Evolutionary conservation across 1,284 basidiomycete species (phyloP), one percentile per base, ranked within the genome.

Genomic region (Ustilago sp.): DNA sequence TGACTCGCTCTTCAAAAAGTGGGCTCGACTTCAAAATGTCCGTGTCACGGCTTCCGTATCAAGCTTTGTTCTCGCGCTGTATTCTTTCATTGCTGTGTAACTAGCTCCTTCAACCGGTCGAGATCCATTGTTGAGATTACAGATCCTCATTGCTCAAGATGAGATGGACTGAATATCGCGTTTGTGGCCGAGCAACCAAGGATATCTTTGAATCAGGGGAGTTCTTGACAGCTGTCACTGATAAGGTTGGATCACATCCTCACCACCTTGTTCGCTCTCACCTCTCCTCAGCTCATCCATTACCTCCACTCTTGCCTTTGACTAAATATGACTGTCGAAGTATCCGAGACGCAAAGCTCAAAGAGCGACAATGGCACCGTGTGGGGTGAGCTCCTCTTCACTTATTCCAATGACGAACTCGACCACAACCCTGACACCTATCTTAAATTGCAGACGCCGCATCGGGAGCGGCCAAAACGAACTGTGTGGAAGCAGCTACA

Each of bases 21-120:
- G 72, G 72, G 65, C 72, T 6, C 53, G 54, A 35, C 60, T 74
- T 32, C 72, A 74, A 67, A 74, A 74, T 36, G 67, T 74, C n/a
- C 66, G 72, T 4, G 63, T 69, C 1, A 56, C 35, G 5, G 53
- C 63, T 32, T 67, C 72, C 19, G 34, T 74, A 11, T 15, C 19
- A 17, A 63, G 72, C 15, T 69, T 74, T 28, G 57, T 45, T 11
- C 52, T 67, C 4, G 71, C 58, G 7, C 35, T 74, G n/a, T 68
- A 57, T 45, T 56, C 71, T 2, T 79, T 74, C 19, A 34, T 73
- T 3, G 53, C 47, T 13, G 34, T 66, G 13, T 71, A 50, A 45
- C 39, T 28, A 12, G 52, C 13, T 8, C 9, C 38, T 31, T 13
- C 1, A 13, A 19, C 11, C 23, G 3, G 23, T 28, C 23, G 3